These are phyloP conservation scores for Leccinellum luteum DNA, from an alignment of 768 basidiomycete species.

Conservation along the genomic window DNA sequence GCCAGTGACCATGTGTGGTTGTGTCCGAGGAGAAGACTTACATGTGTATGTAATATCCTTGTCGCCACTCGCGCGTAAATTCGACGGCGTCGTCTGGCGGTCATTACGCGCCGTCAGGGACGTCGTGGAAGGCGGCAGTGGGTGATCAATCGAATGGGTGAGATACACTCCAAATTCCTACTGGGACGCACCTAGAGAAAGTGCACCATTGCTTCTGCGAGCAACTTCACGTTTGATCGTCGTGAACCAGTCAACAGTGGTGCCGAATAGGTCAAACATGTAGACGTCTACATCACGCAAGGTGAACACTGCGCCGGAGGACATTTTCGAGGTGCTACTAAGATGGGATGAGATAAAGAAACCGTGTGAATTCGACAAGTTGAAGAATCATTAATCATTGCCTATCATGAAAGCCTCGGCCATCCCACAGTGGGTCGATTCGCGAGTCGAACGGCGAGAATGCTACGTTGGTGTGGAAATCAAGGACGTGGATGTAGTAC, in stretches of 20 bases:
- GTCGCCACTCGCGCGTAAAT: conserved; percentile 59
- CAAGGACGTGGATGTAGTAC: no score
- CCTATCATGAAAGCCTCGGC: no score
- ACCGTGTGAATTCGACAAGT: neutral
- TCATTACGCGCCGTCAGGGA: neutral
- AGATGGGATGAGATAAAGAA: no score
- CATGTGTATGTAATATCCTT: conserved; percentile 40
- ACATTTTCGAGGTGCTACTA: no score
- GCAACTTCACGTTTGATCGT: conserved; percentile 21
- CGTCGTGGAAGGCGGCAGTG: neutral
- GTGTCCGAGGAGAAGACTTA: conserved; percentile 1
- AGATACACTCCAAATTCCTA: no score
- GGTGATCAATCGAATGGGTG: neutral
- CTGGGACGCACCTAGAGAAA: conserved; percentile 15
- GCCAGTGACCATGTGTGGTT: neutral
- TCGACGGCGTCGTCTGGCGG: conserved; percentile 23
- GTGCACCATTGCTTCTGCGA: conserved; percentile 8
- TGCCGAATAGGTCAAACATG: conserved; percentile 51
- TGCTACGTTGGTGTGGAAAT: no score
- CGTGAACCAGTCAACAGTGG: conserved; percentile 44
- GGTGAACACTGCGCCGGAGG: neutral
- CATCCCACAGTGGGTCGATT: no score
- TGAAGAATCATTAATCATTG: no score
- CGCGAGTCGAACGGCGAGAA: no score
- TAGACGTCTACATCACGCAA: conserved; percentile 38